Evolutionary conservation across 495 filamentous ascomycete genomes (phyloP), one percentile per base, ranked within the genome.

Genomic region (Elaphomyces granulatus): DNA sequence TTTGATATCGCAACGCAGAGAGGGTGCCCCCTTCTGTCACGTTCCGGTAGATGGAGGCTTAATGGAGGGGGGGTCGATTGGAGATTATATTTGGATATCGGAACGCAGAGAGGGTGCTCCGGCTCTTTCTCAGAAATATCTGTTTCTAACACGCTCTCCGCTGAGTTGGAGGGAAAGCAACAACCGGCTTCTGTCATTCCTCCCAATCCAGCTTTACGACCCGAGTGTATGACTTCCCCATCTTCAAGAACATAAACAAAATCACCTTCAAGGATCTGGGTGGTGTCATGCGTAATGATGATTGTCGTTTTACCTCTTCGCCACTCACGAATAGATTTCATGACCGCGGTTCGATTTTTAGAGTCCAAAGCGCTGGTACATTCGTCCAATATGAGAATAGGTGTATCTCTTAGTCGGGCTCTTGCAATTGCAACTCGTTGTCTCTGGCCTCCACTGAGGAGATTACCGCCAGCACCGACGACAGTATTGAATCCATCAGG

Each of bases 231-330:
- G 3, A 94, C 64, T 2, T 46, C 48, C 0, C 84, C 84, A 8
- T 77, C 52, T 32, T 92, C 80, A 35, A 98, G 56, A 1, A 94
- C 70, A 44, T 90, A 95, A 2, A 87, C 71, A 50, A 77, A 88
- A 40, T 95, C 87, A 14, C 75, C 47, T 0, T 74, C 67, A 17
- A 59, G 59, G 26, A 98, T 92, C 37, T 92, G 82, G 0, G 78
- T 72, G 35, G 86, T 77, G 44, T 96, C 86, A 48, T 96, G 90
- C 0, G 90, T 95, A 50, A 94, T 82, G 15, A 85, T 79, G 38
- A 94, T 76, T 1, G 83, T 85, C 0, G 85, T 94, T 35, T 80
- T 75, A 8, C 77, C 79, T 38, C 67, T 64, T 1, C 81, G 67
- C 47, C 77, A 82, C 40, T 70, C 67, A 30, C 86, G 77, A 38